Percentiles rank a stretch among this genome's conserved stretches.
phyloP scores from a whole-genome alignment of 352 stramenopile genomes.

The Pythium apleroticum region DNA sequence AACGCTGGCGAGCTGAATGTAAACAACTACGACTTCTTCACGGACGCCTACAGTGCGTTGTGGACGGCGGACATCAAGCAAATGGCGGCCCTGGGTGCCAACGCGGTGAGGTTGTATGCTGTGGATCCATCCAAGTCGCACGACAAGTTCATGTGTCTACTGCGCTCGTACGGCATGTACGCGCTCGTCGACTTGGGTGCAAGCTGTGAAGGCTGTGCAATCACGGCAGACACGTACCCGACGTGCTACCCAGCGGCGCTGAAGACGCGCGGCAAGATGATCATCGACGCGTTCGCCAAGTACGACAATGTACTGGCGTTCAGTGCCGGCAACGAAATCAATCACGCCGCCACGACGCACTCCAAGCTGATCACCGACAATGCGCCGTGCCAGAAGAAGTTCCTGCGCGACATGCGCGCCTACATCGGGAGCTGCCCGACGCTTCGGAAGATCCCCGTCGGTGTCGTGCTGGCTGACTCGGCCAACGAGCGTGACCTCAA shows the following conservation, averaged over 20 bases:
- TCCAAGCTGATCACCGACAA: slow-evolving; percentile 34
- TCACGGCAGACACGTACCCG: slow-evolving; percentile 52
- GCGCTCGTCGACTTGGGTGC: slow-evolving; percentile 63
- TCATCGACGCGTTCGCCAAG: slow-evolving; percentile 80
- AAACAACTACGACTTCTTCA: slow-evolving; percentile 88
- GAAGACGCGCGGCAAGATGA: slow-evolving; percentile 68
- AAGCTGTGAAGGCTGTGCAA: slow-evolving; percentile 54
- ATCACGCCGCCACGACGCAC: slow-evolving; percentile 44
- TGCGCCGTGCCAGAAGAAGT: slow-evolving; percentile 89
- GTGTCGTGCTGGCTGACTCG: slow-evolving; percentile 70
- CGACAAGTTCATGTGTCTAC: slow-evolving; percentile 85
- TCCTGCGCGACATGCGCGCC: slow-evolving; percentile 78
- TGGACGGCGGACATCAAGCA: slow-evolving; percentile 71
- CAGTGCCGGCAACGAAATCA: slow-evolving; percentile 82
- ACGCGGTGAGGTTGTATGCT: slow-evolving; percentile 80
- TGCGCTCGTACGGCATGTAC: slow-evolving; percentile 73
- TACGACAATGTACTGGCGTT: slow-evolving; percentile 87
- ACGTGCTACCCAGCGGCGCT: slow-evolving; percentile 55
- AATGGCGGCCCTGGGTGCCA: slow-evolving; percentile 62
- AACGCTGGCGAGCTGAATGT: slow-evolving; percentile 66
- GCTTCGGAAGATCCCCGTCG: slow-evolving; percentile 77
- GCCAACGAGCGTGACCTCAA: slow-evolving; percentile 51
- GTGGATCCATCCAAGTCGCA: slow-evolving; percentile 81
- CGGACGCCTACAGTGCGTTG: slow-evolving; percentile 69
- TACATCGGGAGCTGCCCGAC: slow-evolving; percentile 58